Evolutionary conservation across 768 basidiomycete genomes (phyloP), one percentile per base, ranked within the genome.

Genomic region (Chalciporus piperatus): DNA sequence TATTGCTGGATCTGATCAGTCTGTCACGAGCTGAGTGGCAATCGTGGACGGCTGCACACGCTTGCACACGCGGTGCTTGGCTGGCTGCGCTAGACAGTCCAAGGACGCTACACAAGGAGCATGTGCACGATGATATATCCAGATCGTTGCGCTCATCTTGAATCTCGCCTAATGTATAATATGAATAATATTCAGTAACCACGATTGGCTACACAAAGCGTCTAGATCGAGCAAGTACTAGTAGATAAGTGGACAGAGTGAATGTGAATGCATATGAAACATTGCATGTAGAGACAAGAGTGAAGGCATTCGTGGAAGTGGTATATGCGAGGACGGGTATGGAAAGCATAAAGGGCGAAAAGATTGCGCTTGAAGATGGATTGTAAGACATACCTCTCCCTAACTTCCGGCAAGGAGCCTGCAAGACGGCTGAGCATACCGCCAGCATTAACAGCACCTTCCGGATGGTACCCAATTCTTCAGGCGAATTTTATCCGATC

Each of bases 391-490:
- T 53, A 68, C 61, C 58, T 56, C 50, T 13, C 20, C 32, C 52
- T 35, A 33, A 19, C 41, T 30, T 25, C 25, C 35, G 17, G 32
- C 9, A 43, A 40, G 38, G 9, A 41, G 46, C 25, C 25, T 25
- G 25, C 3, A 7, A 47, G 52, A 32, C 41, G 51, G 33, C 30
- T 22, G 40, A 40, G 43, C 35, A 41, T 23, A 22, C 25, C 28
- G 33, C 46, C 32, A 39, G 20, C 27, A 52, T 71, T 76, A 88
- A 68, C 89, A 90, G 67, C 89, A 91, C 64, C 76, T 81, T 45
- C 50, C 85, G 75, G 43, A 50, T 40, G 87, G 84, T 46, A 87
- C 61, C 83, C 84, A 84, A 50, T 73, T 74, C 63, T 78, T 80
- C 54, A 82, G 67, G 67, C 76, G 82, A 44, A 88, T 67, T 64